phyloP scores from a whole-genome alignment of 225 moss, liverwort and hornwort species.

The Bryoerythrophyllum caledonicum region DNA sequence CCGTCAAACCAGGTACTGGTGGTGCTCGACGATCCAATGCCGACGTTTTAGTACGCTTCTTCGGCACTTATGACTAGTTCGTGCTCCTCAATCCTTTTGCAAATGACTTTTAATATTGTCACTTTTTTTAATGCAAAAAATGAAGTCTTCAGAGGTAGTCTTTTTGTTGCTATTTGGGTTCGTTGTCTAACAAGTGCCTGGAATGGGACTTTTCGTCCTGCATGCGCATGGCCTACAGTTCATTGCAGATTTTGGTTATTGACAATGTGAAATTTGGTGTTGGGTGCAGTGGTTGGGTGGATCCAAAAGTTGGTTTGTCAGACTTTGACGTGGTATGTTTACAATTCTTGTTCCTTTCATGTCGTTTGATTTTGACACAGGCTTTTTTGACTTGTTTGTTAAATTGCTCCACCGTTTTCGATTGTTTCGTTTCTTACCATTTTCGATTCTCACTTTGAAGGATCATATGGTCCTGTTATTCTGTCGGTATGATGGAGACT shows the following conservation, averaged over 20 bases:
- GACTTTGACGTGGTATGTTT: slow-evolving; percentile 85
- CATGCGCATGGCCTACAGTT: not conserved
- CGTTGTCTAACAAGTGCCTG: not conserved
- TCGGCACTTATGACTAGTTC: slow-evolving; percentile 99
- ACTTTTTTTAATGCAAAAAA: not conserved
- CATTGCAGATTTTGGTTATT: slow-evolving; percentile 1
- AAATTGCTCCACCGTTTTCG: not conserved
- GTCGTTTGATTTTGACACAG: not conserved
- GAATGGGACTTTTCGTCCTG: not conserved
- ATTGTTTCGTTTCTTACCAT: not conserved
- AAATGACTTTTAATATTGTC: not conserved
- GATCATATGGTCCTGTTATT: slow-evolving; percentile 3
- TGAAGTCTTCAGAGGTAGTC: not conserved
- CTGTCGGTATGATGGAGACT: not conserved
- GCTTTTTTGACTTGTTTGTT: not conserved
- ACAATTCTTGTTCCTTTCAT: slow-evolving; percentile 7
- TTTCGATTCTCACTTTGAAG: slow-evolving; percentile 3
- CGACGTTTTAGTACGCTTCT: slow-evolving; percentile 98
- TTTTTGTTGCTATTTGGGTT: slow-evolving; percentile 13
- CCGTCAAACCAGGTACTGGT: slow-evolving; percentile 67
- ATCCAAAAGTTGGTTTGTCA: slow-evolving; percentile 71
- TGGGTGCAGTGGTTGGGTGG: slow-evolving; percentile 97
- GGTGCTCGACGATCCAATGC: slow-evolving; percentile 67
- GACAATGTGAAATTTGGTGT: slow-evolving; percentile 18
- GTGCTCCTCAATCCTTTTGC: slow-evolving; percentile 46